Conservation (phyloP, 2,329 filamentous ascomycete genomes). For the Trichoderma oligosporum region DNA sequence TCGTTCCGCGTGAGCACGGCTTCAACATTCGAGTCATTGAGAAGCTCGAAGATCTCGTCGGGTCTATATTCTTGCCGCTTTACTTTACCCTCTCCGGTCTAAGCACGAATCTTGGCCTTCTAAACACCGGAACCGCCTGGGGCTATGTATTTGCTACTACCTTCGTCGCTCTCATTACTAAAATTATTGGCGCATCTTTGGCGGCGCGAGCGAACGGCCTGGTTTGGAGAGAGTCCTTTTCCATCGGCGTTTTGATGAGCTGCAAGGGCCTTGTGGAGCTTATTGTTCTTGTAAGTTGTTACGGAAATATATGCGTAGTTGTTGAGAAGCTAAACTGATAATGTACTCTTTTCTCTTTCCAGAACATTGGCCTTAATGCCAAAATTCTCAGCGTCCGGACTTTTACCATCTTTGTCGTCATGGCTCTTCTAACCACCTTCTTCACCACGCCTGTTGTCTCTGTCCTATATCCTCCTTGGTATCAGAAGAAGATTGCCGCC, state of each 20-base stretch:
- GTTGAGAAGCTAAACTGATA: not conserved
- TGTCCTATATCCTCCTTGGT: slow-evolving; percentile 66
- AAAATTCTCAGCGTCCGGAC: slow-evolving; percentile 75
- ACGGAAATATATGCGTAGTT: not conserved
- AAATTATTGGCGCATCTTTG: slow-evolving; percentile 76
- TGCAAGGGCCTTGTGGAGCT: slow-evolving; percentile 94
- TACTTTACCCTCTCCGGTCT: slow-evolving; percentile 93
- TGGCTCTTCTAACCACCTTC: slow-evolving; percentile 86
- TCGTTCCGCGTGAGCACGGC: slow-evolving; percentile 84
- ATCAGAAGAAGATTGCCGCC: slow-evolving; percentile 49
- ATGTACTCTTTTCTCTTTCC: too few species aligned
- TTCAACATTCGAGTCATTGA: slow-evolving; percentile 90
- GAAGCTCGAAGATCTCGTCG: slow-evolving; percentile 89
- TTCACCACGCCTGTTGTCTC: slow-evolving; percentile 73
- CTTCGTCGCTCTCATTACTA: slow-evolving; percentile 75
- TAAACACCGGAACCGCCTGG: slow-evolving; percentile 81
- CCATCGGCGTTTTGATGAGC: slow-evolving; percentile 89
- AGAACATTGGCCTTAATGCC: slow-evolving; percentile 75
- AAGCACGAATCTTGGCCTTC: slow-evolving; percentile 79
- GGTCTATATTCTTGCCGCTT: slow-evolving; percentile 77
- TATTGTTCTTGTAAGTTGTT: slow-evolving; percentile 72
- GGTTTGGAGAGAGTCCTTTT: slow-evolving; percentile 84
- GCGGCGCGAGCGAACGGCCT: slow-evolving; percentile 73
- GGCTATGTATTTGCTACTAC: slow-evolving; percentile 84
- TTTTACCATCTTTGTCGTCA: slow-evolving; percentile 92